These are phyloP conservation scores for Adansonia digitata DNA, from an alignment of 345 rosid species.

Conservation along the genomic window DNA sequence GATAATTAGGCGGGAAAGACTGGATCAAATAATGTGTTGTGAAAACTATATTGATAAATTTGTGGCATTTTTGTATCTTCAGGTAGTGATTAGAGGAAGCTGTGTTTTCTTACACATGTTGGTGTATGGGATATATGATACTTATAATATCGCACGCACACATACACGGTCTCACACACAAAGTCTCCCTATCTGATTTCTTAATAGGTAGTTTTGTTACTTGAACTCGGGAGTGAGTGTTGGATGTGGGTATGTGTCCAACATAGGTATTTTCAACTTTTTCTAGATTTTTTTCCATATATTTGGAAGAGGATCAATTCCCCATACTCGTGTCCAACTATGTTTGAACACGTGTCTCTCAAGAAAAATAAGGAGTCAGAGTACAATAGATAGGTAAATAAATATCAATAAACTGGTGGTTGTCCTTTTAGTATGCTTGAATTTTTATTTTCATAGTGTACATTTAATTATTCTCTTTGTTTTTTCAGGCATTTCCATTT, in stretches of 20 bases:
- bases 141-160: neutral
- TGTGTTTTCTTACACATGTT: neutral
- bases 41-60: neutral
- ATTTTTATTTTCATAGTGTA: neutral
- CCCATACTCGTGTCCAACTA: too few relatives aligned
- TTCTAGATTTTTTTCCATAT: too few relatives aligned
- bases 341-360: too few relatives aligned
- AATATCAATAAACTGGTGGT: neutral
- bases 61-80: neutral
- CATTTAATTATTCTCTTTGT: neutral
- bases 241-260: too few relatives aligned
- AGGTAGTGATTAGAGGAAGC: neutral
- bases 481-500: slow-evolving; percentile 65
- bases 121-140: neutral
- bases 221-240: too few relatives aligned
- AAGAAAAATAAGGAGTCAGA: too few relatives aligned
- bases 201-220: neutral
- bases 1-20: neutral
- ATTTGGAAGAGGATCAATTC: too few relatives aligned
- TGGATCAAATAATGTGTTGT: neutral
- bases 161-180: neutral
- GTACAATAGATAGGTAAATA: too few relatives aligned
- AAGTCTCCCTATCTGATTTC: neutral
- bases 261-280: too few relatives aligned
- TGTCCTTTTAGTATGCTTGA: neutral